Evolutionary conservation across 1,284 basidiomycete species (phyloP).

Genomic region (Fomitopsis schrenkii): DNA sequence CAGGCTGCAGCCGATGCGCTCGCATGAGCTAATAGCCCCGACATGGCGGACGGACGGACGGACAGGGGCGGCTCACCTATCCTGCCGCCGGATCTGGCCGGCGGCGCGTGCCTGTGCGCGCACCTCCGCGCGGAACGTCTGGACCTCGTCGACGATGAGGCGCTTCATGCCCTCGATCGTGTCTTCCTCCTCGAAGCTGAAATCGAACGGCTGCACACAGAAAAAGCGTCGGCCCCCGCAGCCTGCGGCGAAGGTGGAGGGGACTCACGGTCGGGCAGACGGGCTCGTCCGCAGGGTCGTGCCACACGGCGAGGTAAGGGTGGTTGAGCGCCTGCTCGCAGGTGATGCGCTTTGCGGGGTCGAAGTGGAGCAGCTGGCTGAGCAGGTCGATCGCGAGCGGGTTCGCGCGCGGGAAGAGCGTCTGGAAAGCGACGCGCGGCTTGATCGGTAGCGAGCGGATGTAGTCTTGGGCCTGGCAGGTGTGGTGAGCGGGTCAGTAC

Average conservation of each 20-base stretch:
- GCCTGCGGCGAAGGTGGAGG: neutral
- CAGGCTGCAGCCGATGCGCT: slow-evolving; percentile 39
- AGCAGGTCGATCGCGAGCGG: slow-evolving; percentile 92
- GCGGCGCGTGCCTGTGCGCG: slow-evolving; percentile 70
- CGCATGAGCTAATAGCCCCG: neutral
- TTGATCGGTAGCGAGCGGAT: slow-evolving; percentile 98
- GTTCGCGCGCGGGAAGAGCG: slow-evolving; percentile 91
- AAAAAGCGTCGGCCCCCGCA: neutral
- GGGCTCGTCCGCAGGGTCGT: slow-evolving; percentile 92
- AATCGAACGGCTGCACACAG: slow-evolving; percentile 84
- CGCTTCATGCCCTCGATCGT: slow-evolving; percentile 96
- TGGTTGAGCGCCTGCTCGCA: slow-evolving; percentile 96
- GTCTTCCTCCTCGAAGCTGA: slow-evolving; percentile 97
- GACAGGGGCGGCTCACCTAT: slow-evolving; percentile 44
- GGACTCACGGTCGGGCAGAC: slow-evolving; percentile 39
- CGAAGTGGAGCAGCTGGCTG: slow-evolving; percentile 90
- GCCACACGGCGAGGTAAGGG: slow-evolving; percentile 93
- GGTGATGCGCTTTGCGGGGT: slow-evolving; percentile 92
- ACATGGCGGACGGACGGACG: neutral
- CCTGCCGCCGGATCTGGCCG: slow-evolving; percentile 66
- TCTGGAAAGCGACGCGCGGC: slow-evolving; percentile 87
- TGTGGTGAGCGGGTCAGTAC: neutral
- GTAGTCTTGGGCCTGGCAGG: slow-evolving; percentile 90
- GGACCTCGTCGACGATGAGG: slow-evolving; percentile 93
- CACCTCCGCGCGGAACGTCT: slow-evolving; percentile 83